These are phyloP conservation scores for Silene uniflora DNA, from an alignment of 148 eudicot species.

Conservation along the genomic window DNA sequence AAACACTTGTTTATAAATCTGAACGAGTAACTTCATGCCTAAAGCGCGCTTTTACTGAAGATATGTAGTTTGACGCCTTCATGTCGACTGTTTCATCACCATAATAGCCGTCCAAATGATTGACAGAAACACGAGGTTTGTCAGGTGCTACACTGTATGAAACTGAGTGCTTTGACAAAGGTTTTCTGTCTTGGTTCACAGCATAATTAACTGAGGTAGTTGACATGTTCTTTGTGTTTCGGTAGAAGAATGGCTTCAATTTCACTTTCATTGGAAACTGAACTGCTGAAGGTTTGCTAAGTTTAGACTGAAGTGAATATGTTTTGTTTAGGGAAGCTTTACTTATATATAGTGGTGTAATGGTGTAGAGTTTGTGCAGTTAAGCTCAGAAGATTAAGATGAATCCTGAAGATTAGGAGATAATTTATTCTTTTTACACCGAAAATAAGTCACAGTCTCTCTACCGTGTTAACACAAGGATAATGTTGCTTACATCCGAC, in stretches of 20 bases:
- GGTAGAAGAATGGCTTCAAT: conserved; percentile 10
- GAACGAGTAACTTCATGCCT: conserved; percentile 18
- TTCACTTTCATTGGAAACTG: conserved; percentile 10
- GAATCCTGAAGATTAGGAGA: conserved; percentile 11
- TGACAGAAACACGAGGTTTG: not conserved
- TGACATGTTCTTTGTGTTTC: conserved; percentile 10
- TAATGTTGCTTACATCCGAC: not conserved
- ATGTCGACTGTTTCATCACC: conserved; percentile 26
- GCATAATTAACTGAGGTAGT: conserved; percentile 8
- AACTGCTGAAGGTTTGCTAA: not conserved
- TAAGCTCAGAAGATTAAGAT: conserved; percentile 18
- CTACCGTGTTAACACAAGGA: not conserved
- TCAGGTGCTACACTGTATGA: conserved; percentile 12
- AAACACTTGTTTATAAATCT: not conserved
- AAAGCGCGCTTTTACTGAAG: conserved; percentile 25
- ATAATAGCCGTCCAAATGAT: conserved; percentile 13
- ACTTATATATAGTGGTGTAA: conserved; percentile 8
- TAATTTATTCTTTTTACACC: not conserved
- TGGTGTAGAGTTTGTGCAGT: not conserved
- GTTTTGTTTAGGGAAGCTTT: not conserved
- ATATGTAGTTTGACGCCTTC: conserved; percentile 21
- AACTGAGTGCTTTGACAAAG: conserved; percentile 4
- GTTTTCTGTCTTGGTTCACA: conserved; percentile 14
- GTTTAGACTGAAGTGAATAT: not conserved
- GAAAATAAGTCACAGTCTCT: not conserved